Percentiles rank a stretch among this genome's conserved stretches.
Conservation (phyloP, 768 basidiomycete genomes). For the Zangia roseola region DNA sequence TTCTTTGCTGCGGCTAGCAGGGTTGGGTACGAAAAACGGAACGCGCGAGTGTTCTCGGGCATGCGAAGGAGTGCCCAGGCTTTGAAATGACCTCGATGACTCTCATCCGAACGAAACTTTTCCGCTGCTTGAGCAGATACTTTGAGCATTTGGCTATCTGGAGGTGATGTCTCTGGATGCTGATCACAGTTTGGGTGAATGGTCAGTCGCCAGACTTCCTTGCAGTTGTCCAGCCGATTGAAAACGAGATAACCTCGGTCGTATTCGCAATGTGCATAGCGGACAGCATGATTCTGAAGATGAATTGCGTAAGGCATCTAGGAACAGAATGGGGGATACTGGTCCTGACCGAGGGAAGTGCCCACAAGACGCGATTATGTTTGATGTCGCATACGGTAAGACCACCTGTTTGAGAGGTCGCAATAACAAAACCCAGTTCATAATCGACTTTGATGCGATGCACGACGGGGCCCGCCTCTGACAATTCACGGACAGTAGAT, state of each 20-base stretch:
- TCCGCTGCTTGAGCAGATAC: conserved; percentile 23
- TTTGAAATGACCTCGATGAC: conserved; percentile 50
- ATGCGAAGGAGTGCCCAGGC: conserved; percentile 59
- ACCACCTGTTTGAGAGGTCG: conserved; percentile 55
- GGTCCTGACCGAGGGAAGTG: conserved; percentile 49
- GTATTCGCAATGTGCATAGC: conserved; percentile 72
- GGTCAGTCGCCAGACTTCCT: conserved; percentile 70
- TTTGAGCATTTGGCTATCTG: conserved; percentile 30
- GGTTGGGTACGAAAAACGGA: conserved; percentile 66
- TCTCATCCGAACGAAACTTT: conserved; percentile 8
- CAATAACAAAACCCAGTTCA: conserved; percentile 54
- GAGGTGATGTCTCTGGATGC: conserved; percentile 28
- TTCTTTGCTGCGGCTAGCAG: conserved; percentile 48
- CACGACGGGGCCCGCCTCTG: conserved; percentile 38
- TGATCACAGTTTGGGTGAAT: conserved; percentile 30
- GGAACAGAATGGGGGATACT: not conserved
- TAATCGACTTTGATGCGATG: conserved; percentile 82
- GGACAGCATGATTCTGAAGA: conserved; percentile 10
- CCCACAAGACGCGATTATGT: conserved; percentile 55
- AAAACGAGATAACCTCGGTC: conserved; percentile 69
- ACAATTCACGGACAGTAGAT: conserved; percentile 37
- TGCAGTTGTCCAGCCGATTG: conserved; percentile 52
- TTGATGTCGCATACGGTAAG: conserved; percentile 57
- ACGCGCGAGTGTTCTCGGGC: conserved; percentile 49
- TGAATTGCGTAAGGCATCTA: conserved; percentile 1